phyloP scores from a whole-genome alignment of 2,329 filamentous ascomycete species.

The Arthrobotrys megalospora region DNA sequence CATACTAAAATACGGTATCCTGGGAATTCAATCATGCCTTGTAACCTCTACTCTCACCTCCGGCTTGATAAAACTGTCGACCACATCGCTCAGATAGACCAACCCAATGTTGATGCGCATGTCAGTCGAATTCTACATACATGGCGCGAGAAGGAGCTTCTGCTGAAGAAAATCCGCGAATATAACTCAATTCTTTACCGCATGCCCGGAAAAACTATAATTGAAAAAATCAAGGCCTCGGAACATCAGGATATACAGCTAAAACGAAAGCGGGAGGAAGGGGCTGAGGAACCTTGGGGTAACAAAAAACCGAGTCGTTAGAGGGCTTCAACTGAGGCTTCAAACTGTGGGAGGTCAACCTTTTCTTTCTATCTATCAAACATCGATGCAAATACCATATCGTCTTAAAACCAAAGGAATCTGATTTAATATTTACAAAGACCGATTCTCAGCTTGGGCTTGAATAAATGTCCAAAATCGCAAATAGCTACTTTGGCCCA shows the following conservation, averaged over 20 bases:
- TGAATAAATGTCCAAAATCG: too few species aligned
- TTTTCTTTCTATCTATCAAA: too few species aligned
- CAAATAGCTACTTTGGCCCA: too few species aligned
- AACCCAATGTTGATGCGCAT: background rate
- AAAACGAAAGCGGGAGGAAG: constrained; percentile 15
- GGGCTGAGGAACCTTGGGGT: background rate
- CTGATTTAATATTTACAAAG: too few species aligned
- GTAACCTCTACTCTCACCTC: constrained; percentile 22
- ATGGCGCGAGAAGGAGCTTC: constrained; percentile 25
- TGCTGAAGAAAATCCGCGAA: constrained; percentile 1
- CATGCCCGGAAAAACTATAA: background rate
- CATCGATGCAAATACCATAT: too few species aligned
- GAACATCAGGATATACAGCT: background rate
- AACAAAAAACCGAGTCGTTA: background rate
- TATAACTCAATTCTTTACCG: constrained; percentile 22
- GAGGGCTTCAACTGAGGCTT: background rate
- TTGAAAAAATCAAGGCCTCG: constrained; percentile 10
- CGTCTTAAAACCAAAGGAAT: too few species aligned
- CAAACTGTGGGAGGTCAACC: background rate
- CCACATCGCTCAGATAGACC: background rate
- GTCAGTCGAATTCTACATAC: background rate
- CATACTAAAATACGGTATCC: too few species aligned
- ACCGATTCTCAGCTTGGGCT: too few species aligned
- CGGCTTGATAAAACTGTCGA: background rate
- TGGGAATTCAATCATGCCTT: constrained; percentile 19